Evolutionary conservation across 192 early-diverging fungal genomes (phyloP), one percentile per base, ranked within the genome.

Genomic region (Gamsiella multidivaricata): DNA sequence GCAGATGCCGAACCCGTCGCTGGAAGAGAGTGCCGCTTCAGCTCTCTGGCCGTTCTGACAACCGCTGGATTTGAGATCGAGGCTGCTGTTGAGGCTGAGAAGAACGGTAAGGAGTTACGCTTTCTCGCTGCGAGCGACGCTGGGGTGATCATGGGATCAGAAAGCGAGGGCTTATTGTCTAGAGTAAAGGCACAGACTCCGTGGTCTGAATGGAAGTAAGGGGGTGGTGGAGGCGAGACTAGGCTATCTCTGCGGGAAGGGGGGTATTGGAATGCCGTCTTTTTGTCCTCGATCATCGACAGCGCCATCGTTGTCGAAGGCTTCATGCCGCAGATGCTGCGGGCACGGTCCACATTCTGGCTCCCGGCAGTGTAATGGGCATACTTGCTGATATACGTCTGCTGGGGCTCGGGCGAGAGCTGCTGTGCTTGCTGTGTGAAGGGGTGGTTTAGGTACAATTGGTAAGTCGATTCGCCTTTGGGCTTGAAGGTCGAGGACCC

Each of bases 151-250:
- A 20, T 34, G 46, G 53, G n/a, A 26, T 23, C 56, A 58, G 47
- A 23, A 26, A 11, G 32, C 18, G 54, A n/a, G 32, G 14, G 14
- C 3, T 55, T 37, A 10, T 55, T n/a, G n/a, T n/a, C n/a, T n/a
- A 29, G 23, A 22, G 53, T 28, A 14, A 36, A 55, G n/a, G 29
- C 36, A 54, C 22, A 18, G 32, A 43, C 61, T 53, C 61, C 70
- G 70, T 73, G 70, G 46, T 73, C 62, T 36, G 70, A 59, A 32
- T 28, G 45, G 55, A 64, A 55, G 59, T 73, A 73, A 65, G 70
- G 70, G 32, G 70, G 70, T 45, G 70, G 70, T 53, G 70, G 70
- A 46, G 62, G 49, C 20, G 70, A 64, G 0, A 55, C 36, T 52
- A 61, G 31, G 39, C 62, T 65, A 23, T 54, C 47, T 17, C 70